A percentile compares a stretch with the other conserved stretches of the same genome.
Conservation (phyloP, 257 asterid genomes). For the Solanum chmielewskii region DNA sequence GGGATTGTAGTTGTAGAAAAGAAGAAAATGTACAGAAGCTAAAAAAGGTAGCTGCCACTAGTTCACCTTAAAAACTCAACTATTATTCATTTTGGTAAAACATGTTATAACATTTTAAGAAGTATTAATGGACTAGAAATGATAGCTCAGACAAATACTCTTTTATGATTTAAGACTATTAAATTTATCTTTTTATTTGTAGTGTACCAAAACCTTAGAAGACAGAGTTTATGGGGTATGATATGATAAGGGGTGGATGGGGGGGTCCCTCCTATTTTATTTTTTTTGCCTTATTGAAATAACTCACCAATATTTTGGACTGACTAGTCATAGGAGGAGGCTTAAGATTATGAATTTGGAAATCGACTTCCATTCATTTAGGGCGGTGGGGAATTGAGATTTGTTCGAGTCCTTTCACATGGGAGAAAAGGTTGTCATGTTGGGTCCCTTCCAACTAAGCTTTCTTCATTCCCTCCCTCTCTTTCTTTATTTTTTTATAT, state of each 20-base stretch:
- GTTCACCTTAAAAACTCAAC: constrained; percentile 39
- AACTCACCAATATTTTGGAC: constrained; percentile 8
- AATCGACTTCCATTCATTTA: constrained; percentile 3
- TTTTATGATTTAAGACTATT: background rate
- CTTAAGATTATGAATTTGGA: background rate
- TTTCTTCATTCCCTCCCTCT: constrained; percentile 9
- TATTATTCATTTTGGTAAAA: background rate
- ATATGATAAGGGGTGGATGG: background rate
- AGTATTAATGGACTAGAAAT: background rate
- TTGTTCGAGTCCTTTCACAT: constrained; percentile 27
- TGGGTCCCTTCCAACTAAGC: constrained; percentile 46
- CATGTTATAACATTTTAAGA: background rate
- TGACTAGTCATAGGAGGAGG: background rate
- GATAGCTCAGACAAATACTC: background rate
- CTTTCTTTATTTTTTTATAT: background rate
- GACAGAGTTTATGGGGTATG: background rate
- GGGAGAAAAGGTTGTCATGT: constrained; percentile 28
- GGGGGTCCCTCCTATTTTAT: constrained; percentile 1
- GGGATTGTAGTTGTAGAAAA: constrained; percentile 49
- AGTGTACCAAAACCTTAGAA: background rate
- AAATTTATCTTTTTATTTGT: background rate
- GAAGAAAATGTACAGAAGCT: background rate
- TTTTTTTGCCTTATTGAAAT: background rate
- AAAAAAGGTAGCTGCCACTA: constrained; percentile 15
- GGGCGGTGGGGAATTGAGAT: constrained; percentile 15